Conservation (phyloP, 169 alveolate species). For the Ichthyophthirius multifiliis region DNA sequence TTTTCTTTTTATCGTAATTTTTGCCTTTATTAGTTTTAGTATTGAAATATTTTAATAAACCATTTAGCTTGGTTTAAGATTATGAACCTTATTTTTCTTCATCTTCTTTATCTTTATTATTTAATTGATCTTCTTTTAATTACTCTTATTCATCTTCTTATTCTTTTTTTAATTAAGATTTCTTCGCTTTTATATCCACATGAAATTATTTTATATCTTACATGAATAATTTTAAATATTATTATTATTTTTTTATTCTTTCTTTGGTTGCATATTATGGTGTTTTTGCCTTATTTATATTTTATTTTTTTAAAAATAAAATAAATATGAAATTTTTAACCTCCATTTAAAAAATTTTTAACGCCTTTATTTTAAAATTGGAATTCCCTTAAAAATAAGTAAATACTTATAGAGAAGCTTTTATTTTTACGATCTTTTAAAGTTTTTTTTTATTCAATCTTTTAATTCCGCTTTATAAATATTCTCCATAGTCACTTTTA, state of each 20-base stretch:
- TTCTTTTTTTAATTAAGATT: conserved; percentile 4
- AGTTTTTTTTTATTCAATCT: background rate
- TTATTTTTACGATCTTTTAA: background rate
- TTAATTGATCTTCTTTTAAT: conserved; percentile 13
- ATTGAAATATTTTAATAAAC: background rate
- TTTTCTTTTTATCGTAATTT: background rate
- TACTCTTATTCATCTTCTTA: conserved; percentile 24
- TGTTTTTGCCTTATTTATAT: conserved; percentile 5
- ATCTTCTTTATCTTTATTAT: conserved; percentile 9
- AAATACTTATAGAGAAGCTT: background rate
- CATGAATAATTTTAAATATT: background rate
- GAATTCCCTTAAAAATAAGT: background rate
- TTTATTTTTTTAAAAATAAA: background rate
- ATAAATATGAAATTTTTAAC: background rate
- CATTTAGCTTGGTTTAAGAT: background rate
- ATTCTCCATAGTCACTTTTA: background rate
- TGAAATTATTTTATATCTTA: background rate
- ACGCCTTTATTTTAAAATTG: background rate
- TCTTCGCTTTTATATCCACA: conserved; percentile 15
- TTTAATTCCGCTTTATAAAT: background rate
- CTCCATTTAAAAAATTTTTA: conserved; percentile 12
- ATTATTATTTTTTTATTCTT: background rate
- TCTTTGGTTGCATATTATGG: conserved; percentile 7
- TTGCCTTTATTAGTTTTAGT: background rate
- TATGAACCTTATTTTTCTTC: background rate